Evolutionary conservation across 129 eudicot species (phyloP).

Genomic region (Glebionis coronaria): DNA sequence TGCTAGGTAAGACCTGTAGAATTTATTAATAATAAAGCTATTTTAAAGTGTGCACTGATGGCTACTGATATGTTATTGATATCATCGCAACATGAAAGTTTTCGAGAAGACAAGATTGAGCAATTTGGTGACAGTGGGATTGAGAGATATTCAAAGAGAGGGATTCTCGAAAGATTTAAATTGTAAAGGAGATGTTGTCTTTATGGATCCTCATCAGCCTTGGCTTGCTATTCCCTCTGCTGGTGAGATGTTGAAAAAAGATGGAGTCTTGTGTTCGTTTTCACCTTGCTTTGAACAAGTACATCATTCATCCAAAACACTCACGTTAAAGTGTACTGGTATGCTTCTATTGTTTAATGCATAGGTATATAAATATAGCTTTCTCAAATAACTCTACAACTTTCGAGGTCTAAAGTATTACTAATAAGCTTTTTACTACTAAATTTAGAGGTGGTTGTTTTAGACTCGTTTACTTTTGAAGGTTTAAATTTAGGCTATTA

Average conservation of each 20-base stretch:
- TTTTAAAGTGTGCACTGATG: too few species aligned
- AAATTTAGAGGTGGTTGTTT: too few species aligned
- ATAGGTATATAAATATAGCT: background rate
- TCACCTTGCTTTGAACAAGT: conserved; percentile 99
- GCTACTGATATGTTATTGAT: background rate
- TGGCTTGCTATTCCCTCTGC: conserved; percentile 95
- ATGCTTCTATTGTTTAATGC: conserved; percentile 4
- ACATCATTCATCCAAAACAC: conserved; percentile 85
- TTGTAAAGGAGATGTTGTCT: conserved; percentile 77
- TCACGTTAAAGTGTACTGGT: conserved; percentile 65
- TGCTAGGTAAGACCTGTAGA: conserved; percentile 52
- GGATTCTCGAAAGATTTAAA: conserved; percentile 49
- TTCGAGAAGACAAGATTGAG: conserved; percentile 72
- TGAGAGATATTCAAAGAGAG: conserved; percentile 91
- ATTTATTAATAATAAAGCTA: background rate
- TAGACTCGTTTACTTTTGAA: background rate
- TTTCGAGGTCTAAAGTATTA: conserved; percentile 1
- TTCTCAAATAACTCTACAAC: background rate
- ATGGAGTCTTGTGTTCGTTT: conserved; percentile 87
- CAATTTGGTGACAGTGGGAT: conserved; percentile 76
- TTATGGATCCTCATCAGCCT: conserved; percentile 89
- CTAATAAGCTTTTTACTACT: background rate
- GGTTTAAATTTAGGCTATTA: background rate
- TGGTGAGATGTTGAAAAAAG: conserved; percentile 76
- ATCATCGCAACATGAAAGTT: conserved; percentile 54